A percentile compares a stretch with the other conserved stretches of the same genome.
These are phyloP conservation scores for Fusarium pseudograminearum DNA, from an alignment of 2,329 filamentous ascomycete species.

Conservation along the genomic window DNA sequence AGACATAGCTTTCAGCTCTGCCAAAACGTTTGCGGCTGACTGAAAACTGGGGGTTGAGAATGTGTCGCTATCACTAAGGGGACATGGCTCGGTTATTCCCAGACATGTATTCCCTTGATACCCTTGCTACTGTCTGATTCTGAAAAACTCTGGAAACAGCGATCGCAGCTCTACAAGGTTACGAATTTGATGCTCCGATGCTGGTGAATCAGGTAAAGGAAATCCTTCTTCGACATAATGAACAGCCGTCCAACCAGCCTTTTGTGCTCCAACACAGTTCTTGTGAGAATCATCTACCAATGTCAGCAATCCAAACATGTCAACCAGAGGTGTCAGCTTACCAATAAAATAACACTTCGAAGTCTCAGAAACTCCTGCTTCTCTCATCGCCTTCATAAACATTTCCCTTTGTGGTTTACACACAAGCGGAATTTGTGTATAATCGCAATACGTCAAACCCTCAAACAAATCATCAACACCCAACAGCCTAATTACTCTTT, in stretches of 20 bases:
- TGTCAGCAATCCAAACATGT: background rate
- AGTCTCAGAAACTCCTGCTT: conserved; percentile 76
- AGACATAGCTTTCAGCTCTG: background rate
- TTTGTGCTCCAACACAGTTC: conserved; percentile 82
- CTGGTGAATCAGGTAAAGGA: conserved; percentile 69
- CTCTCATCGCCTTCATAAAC: conserved; percentile 88
- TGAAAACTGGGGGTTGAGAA: background rate
- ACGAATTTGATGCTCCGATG: conserved; percentile 79
- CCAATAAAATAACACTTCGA: conserved; percentile 90
- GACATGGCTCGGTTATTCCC: background rate
- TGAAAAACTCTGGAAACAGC: conserved; percentile 88
- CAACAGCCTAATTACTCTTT: conserved; percentile 82
- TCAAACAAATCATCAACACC: conserved; percentile 91
- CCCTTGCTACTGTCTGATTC: conserved; percentile 45
- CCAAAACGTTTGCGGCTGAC: background rate
- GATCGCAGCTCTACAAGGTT: conserved; percentile 80
- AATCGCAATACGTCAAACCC: conserved; percentile 95
- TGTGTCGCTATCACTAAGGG: background rate
- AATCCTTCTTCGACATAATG: conserved; percentile 86
- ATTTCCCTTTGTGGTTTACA: conserved; percentile 89
- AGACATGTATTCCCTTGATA: background rate
- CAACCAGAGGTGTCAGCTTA: conserved; percentile 57
- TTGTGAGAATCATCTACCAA: conserved; percentile 81
- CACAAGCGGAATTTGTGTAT: conserved; percentile 75
- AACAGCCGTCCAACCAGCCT: conserved; percentile 86